Conservation (phyloP, 2,329 filamentous ascomycete species). For the Monosporascus sp. region DNA sequence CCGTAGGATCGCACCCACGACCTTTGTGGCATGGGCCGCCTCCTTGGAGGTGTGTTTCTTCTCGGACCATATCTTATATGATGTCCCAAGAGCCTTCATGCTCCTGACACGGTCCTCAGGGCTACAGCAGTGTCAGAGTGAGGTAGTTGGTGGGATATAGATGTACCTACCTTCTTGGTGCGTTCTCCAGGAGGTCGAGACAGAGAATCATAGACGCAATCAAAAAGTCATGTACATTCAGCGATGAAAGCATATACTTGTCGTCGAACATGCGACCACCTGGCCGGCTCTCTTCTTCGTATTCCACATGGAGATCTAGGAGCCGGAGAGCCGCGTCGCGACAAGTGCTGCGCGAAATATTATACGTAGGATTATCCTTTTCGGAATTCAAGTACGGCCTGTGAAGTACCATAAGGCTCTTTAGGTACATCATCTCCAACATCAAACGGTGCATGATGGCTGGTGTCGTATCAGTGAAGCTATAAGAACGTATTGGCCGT, state of each 20-base stretch:
- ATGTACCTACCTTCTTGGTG: constrained; percentile 29
- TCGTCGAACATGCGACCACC: constrained; percentile 48
- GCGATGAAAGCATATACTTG: constrained; percentile 46
- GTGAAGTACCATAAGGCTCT: constrained; percentile 45
- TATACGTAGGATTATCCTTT: constrained; percentile 32
- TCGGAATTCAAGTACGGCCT: constrained; percentile 38
- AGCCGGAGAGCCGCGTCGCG: constrained; percentile 38
- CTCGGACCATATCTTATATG: constrained; percentile 37
- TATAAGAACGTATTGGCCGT: constrained; percentile 35
- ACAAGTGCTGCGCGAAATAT: constrained; percentile 34
- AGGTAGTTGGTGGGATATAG: not conserved
- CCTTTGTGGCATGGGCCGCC: constrained; percentile 35
- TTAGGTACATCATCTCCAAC: constrained; percentile 43
- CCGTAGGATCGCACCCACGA: constrained; percentile 37
- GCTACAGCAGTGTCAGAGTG: constrained; percentile 13
- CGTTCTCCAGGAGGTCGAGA: constrained; percentile 39
- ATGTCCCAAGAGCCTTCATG: constrained; percentile 31
- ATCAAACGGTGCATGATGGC: constrained; percentile 44
- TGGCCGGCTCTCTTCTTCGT: constrained; percentile 38
- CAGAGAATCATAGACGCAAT: constrained; percentile 56
- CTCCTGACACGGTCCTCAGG: constrained; percentile 28
- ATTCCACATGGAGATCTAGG: constrained; percentile 41
- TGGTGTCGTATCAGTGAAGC: constrained; percentile 37
- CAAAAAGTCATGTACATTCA: constrained; percentile 52
- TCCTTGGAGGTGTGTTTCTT: constrained; percentile 33